phyloP scores from a whole-genome alignment of 768 basidiomycete species.

The Lyophyllum semitale region DNA sequence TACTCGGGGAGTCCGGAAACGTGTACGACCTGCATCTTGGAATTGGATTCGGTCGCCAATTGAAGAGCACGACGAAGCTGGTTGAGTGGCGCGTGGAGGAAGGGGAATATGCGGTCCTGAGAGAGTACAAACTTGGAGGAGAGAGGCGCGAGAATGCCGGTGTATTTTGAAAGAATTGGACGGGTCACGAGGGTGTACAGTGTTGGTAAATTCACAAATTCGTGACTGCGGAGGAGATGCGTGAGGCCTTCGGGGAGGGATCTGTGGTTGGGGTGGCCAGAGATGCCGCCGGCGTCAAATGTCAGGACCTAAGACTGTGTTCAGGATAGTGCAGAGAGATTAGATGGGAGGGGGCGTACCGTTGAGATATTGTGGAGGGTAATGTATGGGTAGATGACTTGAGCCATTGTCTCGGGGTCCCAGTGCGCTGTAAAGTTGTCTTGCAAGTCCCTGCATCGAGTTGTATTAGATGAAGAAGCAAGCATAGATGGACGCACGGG shows the following conservation, averaged over 20 bases:
- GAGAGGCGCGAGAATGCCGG: constrained; percentile 51
- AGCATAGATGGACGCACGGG: constrained; percentile 51
- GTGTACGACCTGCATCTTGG: constrained; percentile 35
- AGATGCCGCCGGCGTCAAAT: constrained; percentile 77
- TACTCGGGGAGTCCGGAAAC: constrained; percentile 62
- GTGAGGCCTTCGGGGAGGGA: constrained; percentile 63
- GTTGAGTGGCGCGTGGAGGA: neutral
- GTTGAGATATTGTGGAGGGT: constrained; percentile 58
- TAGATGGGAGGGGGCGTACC: constrained; percentile 44
- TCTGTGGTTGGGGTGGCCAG: constrained; percentile 86
- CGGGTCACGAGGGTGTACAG: constrained; percentile 66
- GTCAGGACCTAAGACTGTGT: constrained; percentile 69
- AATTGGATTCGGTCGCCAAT: neutral
- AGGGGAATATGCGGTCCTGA: constrained; percentile 5
- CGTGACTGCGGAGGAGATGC: constrained; percentile 35
- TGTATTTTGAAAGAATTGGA: constrained; percentile 61
- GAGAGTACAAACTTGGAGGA: constrained; percentile 49
- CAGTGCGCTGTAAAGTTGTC: constrained; percentile 74
- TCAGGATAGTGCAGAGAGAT: constrained; percentile 5
- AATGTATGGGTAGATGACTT: constrained; percentile 61
- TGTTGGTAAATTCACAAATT: constrained; percentile 25
- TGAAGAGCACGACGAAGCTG: neutral
- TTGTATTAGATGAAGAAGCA: constrained; percentile 1
- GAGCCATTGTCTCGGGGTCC: constrained; percentile 61
- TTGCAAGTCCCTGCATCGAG: constrained; percentile 52